A percentile compares a stretch with the other conserved stretches of the same genome.
Conservation (phyloP, 2,329 filamentous ascomycete species). For the Colletotrichum truncatum region DNA sequence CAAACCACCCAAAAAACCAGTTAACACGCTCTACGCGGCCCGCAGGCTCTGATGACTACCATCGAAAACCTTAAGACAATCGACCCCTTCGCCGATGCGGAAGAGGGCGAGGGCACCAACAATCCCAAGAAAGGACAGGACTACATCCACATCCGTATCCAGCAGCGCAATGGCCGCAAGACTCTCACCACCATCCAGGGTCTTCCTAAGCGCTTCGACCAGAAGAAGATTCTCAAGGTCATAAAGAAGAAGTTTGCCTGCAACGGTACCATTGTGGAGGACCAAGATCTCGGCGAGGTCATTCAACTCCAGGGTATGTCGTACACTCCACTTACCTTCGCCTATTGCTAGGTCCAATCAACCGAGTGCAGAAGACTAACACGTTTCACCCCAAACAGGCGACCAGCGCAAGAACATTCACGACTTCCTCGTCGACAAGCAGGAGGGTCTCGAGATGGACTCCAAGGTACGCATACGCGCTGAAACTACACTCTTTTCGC, state of each 20-base stretch:
- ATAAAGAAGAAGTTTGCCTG: conserved; percentile 88
- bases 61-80: conserved; percentile 34
- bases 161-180: conserved; percentile 78
- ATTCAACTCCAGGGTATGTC: conserved; percentile 32
- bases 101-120: conserved; percentile 32
- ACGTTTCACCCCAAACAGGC: conserved; percentile 50
- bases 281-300: conserved; percentile 32
- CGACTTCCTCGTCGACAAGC: conserved; percentile 89
- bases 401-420: conserved; percentile 94
- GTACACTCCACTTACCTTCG: background rate
- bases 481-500: background rate
- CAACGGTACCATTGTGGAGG: conserved; percentile 34
- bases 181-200: conserved; percentile 99
- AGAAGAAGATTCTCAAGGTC: conserved; percentile 99
- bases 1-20: background rate
- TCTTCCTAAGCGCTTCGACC: conserved; percentile 97
- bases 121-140: conserved; percentile 32
- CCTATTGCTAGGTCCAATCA: background rate
- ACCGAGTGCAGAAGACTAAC: background rate
- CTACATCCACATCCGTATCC: conserved; percentile 34
- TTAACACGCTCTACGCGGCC: conserved; percentile 1
- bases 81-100: conserved; percentile 34
- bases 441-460: conserved; percentile 85
- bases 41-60: conserved; percentile 32
- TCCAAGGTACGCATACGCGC: conserved; percentile 61